A percentile compares a stretch with the other conserved stretches of the same genome.
Conservation (phyloP, 208 protist species). For the Wallacemonas sp. region DNA sequence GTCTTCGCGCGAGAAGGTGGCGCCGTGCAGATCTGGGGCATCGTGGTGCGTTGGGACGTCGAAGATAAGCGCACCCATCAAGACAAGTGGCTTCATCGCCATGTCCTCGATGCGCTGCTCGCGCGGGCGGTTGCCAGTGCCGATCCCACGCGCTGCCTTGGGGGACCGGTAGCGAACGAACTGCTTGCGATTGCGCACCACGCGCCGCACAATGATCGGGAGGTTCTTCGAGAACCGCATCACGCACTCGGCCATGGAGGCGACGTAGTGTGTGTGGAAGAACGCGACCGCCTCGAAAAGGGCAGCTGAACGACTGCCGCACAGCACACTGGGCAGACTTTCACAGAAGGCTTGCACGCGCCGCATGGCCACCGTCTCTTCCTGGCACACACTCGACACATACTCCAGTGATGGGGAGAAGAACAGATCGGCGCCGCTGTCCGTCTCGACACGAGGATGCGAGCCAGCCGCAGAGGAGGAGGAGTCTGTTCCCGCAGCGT, state of each 20-base stretch:
- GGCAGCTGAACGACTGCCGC: slow-evolving; percentile 56
- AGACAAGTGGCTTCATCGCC: slow-evolving; percentile 86
- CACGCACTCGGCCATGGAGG: slow-evolving; percentile 67
- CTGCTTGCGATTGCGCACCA: slow-evolving; percentile 67
- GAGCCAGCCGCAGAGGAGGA: no score
- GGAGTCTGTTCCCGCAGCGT: no score
- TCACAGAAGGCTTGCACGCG: slow-evolving; percentile 69
- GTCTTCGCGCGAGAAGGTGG: not conserved
- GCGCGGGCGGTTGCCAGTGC: slow-evolving; percentile 48
- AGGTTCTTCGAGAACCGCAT: slow-evolving; percentile 81
- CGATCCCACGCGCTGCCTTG: slow-evolving; percentile 50
- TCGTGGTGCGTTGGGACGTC: slow-evolving; percentile 32
- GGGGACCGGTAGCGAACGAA: slow-evolving; percentile 41
- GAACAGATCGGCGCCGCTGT: slow-evolving; percentile 25
- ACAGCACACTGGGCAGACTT: slow-evolving; percentile 67
- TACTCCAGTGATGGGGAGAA: slow-evolving; percentile 63
- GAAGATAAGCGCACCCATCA: slow-evolving; percentile 81
- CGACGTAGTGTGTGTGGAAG: slow-evolving; percentile 74
- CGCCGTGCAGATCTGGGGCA: no score
- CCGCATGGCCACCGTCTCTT: slow-evolving; percentile 63
- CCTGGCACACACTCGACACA: slow-evolving; percentile 70
- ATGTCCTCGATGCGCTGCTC: slow-evolving; percentile 84
- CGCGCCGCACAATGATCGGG: slow-evolving; percentile 75
- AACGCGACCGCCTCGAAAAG: slow-evolving; percentile 85
- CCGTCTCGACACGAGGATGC: no score